Base-by-base conservation (phyloP, 2,329 filamentous ascomycete genomes). In the Periconia sp. region DNA sequence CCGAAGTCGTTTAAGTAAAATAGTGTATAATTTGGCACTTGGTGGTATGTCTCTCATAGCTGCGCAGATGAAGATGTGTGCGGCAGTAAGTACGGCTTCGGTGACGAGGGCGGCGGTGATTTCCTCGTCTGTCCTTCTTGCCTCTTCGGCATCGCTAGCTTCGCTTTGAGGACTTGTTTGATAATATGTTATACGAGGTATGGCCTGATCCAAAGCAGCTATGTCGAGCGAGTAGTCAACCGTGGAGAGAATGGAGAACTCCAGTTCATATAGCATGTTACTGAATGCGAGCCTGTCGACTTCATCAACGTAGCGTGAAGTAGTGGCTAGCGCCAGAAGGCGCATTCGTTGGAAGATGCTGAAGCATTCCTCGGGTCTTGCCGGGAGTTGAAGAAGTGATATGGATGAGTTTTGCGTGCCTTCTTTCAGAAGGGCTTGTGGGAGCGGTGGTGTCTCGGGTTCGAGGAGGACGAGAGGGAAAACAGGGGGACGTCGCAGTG, bases 321-420 rank as follows among this genome's bases (percentile, higher is more conserved):
- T 62, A n/a, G 53, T 37, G 10, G 62, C 64, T 3, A 65, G 53
- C 3, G 57, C 59, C 35, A 69, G 57, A 13, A 62, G 62, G 41
- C 67, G 64, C 1, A 69, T 48, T 8, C 54, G 58, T 53, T 66
- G 61, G 54, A 69, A 66, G 8, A 66, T 62, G 18, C 66, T 65
- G 56, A 67, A 66, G 52, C 62, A 66, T 18, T 66, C 59, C 11
- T 66, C 49, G 10, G 55, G 41, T 8, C 56, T 49, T 9, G 58
- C 30, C 1, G 63, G 59, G 17, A 69, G 56, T n/a, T 59, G 62
- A 14, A 68, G 57, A 6, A 59, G 52, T 6, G 59, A 63, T 0
- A 63, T 65, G 15, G 61, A 63, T 3, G 64, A 67, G 1, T 56
- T 60, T 42, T 35, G 57, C 1, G 62, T 62, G 30, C 63, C 63